Conservation (phyloP, 2,329 filamentous ascomycete species). For the Triangularia verruculosa region DNA sequence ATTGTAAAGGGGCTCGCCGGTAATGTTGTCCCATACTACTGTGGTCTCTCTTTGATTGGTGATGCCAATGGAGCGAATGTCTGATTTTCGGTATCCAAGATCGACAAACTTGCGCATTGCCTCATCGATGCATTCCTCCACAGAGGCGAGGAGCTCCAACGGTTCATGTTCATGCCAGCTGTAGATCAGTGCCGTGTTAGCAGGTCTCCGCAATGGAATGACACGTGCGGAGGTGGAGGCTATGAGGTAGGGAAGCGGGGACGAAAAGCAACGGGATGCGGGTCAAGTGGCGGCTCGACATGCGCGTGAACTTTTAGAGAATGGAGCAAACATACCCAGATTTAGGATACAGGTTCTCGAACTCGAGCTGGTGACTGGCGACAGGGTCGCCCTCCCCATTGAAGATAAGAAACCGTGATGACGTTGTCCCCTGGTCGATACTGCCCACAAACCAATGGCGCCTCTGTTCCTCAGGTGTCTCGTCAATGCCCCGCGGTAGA, state of each 20-base stretch:
- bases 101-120: conserved; percentile 68
- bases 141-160: conserved; percentile 68
- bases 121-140: conserved; percentile 75
- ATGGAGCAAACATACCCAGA: conserved; percentile 63
- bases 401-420: conserved; percentile 87
- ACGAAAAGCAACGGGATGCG: not conserved
- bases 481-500: conserved; percentile 28
- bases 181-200: conserved; percentile 12
- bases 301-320: not conserved
- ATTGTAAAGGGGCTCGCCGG: conserved; percentile 76
- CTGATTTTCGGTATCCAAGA: conserved; percentile 63
- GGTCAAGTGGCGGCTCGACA: not conserved
- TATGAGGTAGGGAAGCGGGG: conserved; percentile 5
- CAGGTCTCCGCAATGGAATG: conserved; percentile 15
- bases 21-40: conserved; percentile 77
- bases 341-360: conserved; percentile 78
- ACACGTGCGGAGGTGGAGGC: conserved; percentile 8
- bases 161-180: conserved; percentile 93
- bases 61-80: conserved; percentile 77
- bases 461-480: conserved; percentile 28
- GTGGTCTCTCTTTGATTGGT: conserved; percentile 91
- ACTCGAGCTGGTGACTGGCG: conserved; percentile 82
- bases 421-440: conserved; percentile 89
- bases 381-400: conserved; percentile 74
- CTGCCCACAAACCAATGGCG: conserved; percentile 70